Conservation (phyloP, 805 yeast species). For the Metahyphopichia silvanorum region DNA sequence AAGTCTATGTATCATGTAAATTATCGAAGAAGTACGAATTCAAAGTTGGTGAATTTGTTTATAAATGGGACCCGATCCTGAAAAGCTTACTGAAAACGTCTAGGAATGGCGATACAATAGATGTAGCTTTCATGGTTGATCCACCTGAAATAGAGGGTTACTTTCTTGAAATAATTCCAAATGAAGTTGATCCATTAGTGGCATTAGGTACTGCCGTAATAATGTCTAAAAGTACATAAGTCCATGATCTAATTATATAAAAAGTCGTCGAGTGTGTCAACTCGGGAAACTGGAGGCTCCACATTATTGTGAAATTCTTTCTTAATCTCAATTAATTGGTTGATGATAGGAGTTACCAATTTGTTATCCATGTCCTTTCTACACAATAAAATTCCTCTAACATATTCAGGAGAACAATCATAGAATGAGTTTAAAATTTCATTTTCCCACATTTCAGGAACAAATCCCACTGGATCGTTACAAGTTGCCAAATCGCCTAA, state of each 20-base stretch:
- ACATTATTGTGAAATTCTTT: conserved; percentile 28
- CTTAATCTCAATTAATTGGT: conserved; percentile 25
- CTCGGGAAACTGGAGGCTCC: conserved; percentile 28
- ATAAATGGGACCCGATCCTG: conserved; percentile 8
- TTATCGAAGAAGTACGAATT: conserved; percentile 9
- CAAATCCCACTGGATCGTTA: conserved; percentile 28
- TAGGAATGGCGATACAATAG: conserved; percentile 2
- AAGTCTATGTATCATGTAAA: conserved; percentile 11
- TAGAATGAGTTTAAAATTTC: conserved; percentile 63
- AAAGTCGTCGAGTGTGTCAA: conserved; percentile 34
- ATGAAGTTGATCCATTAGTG: conserved; percentile 2
- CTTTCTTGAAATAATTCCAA: conserved; percentile 5
- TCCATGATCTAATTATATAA: conserved; percentile 11
- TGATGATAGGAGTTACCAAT: conserved; percentile 23
- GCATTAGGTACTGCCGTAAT: conserved; percentile 6
- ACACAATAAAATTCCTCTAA: conserved; percentile 59
- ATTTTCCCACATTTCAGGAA: conserved; percentile 51
- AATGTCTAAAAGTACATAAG: background rate
- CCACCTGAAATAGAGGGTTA: conserved; percentile 2
- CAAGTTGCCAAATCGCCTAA: conserved; percentile 38
- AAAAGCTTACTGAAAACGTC: conserved; percentile 5
- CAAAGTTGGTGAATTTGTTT: conserved; percentile 4
- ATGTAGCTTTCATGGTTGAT: conserved; percentile 6
- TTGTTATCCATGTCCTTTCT: conserved; percentile 42
- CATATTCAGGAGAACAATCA: conserved; percentile 72